Evolutionary conservation across 495 filamentous ascomycete genomes (phyloP).

Genomic region (Penicillium fimorum): DNA sequence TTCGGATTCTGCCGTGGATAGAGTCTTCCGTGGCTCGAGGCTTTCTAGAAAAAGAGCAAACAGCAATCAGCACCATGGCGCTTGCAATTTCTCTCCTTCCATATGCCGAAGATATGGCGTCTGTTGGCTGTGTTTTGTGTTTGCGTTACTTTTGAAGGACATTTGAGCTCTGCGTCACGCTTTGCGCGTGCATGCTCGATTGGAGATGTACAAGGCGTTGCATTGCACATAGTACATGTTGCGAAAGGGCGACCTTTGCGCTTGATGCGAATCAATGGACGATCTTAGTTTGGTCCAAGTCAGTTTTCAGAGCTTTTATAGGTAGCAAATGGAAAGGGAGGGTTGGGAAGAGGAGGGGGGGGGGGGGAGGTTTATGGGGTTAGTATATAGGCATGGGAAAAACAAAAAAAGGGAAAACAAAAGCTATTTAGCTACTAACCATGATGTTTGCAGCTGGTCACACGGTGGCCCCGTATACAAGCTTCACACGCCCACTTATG

Average conservation of each 20-base stretch:
- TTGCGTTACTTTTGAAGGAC: conserved; percentile 37
- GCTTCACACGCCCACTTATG: conserved; percentile 91
- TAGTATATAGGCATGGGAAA: no score
- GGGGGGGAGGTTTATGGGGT: no score
- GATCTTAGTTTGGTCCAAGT: conserved; percentile 54
- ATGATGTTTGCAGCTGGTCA: conserved; percentile 56
- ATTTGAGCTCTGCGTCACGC: conserved; percentile 80
- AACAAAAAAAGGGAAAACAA: conserved; percentile 24
- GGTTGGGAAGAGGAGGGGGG: no score
- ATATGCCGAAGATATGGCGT: conserved; percentile 22
- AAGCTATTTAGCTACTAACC: conserved; percentile 25
- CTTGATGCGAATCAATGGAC: conserved; percentile 89
- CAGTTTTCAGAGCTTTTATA: background rate
- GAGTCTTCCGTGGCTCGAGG: conserved; percentile 28
- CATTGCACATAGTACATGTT: conserved; percentile 92
- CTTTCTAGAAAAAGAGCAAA: conserved; percentile 36
- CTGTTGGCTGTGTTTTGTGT: conserved; percentile 27
- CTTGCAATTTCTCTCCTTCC: conserved; percentile 24
- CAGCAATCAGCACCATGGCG: conserved; percentile 36
- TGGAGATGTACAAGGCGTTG: conserved; percentile 84
- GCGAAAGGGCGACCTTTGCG: conserved; percentile 96
- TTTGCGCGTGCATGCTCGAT: conserved; percentile 90
- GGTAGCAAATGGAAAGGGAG: conserved; percentile 2
- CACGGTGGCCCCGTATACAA: conserved; percentile 87
- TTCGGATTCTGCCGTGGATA: conserved; percentile 28